These are phyloP conservation scores for Helichrysum umbraculigerum DNA, from an alignment of 129 eudicot genomes.

Conservation along the genomic window DNA sequence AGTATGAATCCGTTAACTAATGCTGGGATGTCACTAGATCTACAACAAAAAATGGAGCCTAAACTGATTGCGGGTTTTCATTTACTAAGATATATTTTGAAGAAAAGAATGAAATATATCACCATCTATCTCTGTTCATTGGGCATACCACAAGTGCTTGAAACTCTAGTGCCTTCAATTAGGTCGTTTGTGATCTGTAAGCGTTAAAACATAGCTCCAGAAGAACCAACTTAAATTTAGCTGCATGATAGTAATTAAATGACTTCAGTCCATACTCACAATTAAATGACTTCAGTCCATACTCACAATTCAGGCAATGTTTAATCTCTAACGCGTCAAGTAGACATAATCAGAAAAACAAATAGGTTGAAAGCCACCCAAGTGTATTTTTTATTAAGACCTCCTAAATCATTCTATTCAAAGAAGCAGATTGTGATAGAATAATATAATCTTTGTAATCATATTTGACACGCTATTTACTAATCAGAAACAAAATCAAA, in stretches of 20 bases:
- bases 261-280: slow-evolving; percentile 9
- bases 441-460: neutral
- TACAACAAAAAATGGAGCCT: slow-evolving; percentile 16
- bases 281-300: slow-evolving; percentile 5
- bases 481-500: neutral
- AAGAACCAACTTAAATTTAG: neutral
- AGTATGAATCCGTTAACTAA: slow-evolving; percentile 8
- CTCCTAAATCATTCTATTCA: neutral
- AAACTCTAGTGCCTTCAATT: neutral
- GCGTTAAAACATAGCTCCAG: neutral
- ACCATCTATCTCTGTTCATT: slow-evolving; percentile 3
- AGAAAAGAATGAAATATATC: neutral
- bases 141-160: slow-evolving; percentile 4
- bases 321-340: neutral
- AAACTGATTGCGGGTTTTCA: slow-evolving; percentile 1
- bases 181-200: neutral
- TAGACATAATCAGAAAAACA: neutral
- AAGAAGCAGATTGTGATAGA: neutral
- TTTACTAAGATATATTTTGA: neutral
- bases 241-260: slow-evolving; percentile 14
- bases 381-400: neutral
- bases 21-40: slow-evolving; percentile 12
- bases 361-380: neutral
- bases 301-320: neutral
- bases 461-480: neutral